Percentiles rank a stretch among this genome's conserved stretches.
phyloP scores from a whole-genome alignment of 495 filamentous ascomycete genomes.

The Neurospora cerealis region DNA sequence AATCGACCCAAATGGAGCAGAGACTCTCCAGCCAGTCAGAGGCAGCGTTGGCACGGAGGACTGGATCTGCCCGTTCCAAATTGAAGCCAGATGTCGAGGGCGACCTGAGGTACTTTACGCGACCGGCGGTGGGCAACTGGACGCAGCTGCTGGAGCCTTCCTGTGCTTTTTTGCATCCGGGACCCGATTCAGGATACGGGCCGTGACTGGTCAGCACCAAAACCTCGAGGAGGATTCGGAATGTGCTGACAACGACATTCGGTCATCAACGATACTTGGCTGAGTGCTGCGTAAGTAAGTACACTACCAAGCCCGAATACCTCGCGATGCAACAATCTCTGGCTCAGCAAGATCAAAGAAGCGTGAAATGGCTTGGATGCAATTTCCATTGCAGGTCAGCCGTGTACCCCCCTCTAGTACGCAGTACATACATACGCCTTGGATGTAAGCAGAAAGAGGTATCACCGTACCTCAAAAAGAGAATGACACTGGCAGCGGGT shows the following conservation, averaged over 20 bases:
- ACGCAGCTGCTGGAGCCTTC: background rate
- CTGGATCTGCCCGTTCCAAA: background rate
- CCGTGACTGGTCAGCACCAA: background rate
- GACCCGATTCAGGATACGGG: background rate
- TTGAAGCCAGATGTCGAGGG: background rate
- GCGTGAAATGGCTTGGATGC: background rate
- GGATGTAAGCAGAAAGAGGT: background rate
- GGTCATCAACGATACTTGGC: background rate
- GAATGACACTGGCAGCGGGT: background rate
- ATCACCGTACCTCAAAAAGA: background rate
- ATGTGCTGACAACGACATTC: background rate
- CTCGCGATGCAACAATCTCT: background rate
- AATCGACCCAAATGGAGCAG: background rate
- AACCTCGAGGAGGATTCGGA: background rate
- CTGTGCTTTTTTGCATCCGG: background rate
- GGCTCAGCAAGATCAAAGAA: background rate
- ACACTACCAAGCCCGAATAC: background rate
- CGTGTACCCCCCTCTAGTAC: background rate
- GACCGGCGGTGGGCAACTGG: background rate
- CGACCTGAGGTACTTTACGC: background rate
- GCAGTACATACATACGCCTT: background rate
- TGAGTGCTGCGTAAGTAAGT: background rate
- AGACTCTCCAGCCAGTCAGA: background rate
- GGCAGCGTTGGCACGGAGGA: background rate
- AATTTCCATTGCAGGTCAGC: background rate